A percentile compares a stretch with the other conserved stretches of the same genome.
Conservation (phyloP, 176 grass and related monocot species). For the Panicum miliaceum region DNA sequence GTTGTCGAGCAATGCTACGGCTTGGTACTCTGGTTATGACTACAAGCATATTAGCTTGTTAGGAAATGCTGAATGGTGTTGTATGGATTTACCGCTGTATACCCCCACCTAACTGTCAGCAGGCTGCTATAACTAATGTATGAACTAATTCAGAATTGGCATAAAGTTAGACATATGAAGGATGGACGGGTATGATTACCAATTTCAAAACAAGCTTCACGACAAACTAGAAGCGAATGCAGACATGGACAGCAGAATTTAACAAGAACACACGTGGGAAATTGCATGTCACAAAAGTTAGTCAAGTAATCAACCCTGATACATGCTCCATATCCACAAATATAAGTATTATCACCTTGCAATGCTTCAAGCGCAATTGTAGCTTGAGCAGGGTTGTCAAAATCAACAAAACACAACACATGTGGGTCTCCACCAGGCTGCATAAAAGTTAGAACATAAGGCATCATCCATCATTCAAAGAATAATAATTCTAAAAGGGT, state of each 20-base stretch:
- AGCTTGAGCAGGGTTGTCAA: conserved; percentile 84
- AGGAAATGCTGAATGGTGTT: neutral
- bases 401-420: conserved; percentile 97
- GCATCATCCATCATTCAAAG: neutral
- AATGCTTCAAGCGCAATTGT: conserved; percentile 85
- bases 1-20: neutral
- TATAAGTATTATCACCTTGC: conserved; percentile 80
- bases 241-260: conserved; percentile 4
- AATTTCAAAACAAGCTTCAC: conserved; percentile 8
- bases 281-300: neutral
- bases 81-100: neutral
- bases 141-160: neutral
- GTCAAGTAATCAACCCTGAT: neutral
- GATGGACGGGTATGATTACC: neutral
- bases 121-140: neutral
- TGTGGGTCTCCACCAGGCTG: conserved; percentile 89
- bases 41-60: neutral
- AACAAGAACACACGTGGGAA: conserved; percentile 3
- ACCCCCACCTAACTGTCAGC: neutral
- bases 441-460: conserved; percentile 26
- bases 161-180: neutral
- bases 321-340: conserved; percentile 25
- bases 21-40: neutral
- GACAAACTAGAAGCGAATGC: conserved; percentile 24
- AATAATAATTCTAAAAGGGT: conserved; percentile 11